Evolutionary conservation across 2,329 filamentous ascomycete genomes (phyloP).

Genomic region (Colletotrichum sp.): DNA sequence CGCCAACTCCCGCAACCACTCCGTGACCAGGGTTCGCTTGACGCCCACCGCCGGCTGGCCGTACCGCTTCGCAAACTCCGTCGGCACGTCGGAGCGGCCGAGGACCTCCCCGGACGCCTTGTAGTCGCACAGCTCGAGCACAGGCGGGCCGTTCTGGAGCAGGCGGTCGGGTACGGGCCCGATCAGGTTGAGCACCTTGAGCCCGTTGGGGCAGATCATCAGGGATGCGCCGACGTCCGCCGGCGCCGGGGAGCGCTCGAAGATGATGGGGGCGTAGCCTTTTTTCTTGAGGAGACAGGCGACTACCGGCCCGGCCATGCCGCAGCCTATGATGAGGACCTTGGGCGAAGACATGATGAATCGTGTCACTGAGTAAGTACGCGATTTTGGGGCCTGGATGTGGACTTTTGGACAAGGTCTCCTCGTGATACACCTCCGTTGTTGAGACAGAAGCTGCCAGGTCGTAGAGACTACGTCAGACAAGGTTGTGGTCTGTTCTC

Average conservation of each 20-base stretch:
- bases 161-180: neutral
- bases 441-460: neutral
- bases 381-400: too few relatives aligned
- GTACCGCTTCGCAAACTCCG: slow-evolving; percentile 23
- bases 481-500: neutral
- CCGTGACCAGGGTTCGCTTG: slow-evolving; percentile 24
- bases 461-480: neutral
- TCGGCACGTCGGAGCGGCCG: slow-evolving; percentile 23
- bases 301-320: slow-evolving; percentile 26
- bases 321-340: slow-evolving; percentile 29
- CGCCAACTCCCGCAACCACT: slow-evolving; percentile 19
- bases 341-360: neutral
- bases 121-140: slow-evolving; percentile 24
- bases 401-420: neutral
- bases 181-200: slow-evolving; percentile 27
- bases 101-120: slow-evolving; percentile 21
- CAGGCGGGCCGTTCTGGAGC: slow-evolving; percentile 9
- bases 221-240: slow-evolving; percentile 28
- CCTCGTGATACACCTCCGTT: neutral
- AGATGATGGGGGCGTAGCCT: slow-evolving; percentile 29
- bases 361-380: neutral
- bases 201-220: slow-evolving; percentile 29
- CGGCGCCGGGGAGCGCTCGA: slow-evolving; percentile 26
- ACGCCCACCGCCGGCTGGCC: slow-evolving; percentile 25
- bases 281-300: slow-evolving; percentile 26